Conservation (phyloP, 1,284 basidiomycete species). For the Anthracocystis walkeri region DNA sequence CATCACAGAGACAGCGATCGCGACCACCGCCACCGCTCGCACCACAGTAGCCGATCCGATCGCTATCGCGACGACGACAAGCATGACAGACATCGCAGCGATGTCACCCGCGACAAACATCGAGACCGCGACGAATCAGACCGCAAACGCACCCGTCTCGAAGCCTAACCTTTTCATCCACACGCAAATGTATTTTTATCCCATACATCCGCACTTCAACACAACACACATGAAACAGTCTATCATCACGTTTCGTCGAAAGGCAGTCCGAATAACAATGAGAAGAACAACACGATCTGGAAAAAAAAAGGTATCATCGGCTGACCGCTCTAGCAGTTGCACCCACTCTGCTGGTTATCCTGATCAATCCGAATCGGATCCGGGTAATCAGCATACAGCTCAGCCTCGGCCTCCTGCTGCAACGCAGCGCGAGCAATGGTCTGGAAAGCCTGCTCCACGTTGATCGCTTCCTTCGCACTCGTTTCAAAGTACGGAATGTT, state of each 20-base stretch:
- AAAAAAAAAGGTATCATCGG: constrained; percentile 10
- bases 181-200: constrained; percentile 10
- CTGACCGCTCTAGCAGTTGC: constrained; percentile 78
- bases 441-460: constrained; percentile 99
- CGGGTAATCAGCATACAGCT: constrained; percentile 96
- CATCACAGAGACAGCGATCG: not conserved
- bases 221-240: not conserved
- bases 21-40: not conserved
- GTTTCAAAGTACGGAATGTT: constrained; percentile 99
- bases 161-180: constrained; percentile 5
- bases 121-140: constrained; percentile 15
- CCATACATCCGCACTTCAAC: not conserved
- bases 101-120: constrained; percentile 13
- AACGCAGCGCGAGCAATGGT: constrained; percentile 98
- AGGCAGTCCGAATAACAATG: constrained; percentile 1
- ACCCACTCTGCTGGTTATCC: constrained; percentile 89
- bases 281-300: not conserved
- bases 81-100: not conserved
- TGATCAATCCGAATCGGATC: constrained; percentile 98
- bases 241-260: too few relatives aligned
- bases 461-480: constrained; percentile 99
- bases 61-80: not conserved
- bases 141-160: constrained; percentile 28
- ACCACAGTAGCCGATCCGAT: constrained; percentile 6
- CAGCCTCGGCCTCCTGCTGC: constrained; percentile 95